These are phyloP conservation scores for Naegleria lovaniensis DNA, from an alignment of 208 protist genomes.

Conservation along the genomic window DNA sequence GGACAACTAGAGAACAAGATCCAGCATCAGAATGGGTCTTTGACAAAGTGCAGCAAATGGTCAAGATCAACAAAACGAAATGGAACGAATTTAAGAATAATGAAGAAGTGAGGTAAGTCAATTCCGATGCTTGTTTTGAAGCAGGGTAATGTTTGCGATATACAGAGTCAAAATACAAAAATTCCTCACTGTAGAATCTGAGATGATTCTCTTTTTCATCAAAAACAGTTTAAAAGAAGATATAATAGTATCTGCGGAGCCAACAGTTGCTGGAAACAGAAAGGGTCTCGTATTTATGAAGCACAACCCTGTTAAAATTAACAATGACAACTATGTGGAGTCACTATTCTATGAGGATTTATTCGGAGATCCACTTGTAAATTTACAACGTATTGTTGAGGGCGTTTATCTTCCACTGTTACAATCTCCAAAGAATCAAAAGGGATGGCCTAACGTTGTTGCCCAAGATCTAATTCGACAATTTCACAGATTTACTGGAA, in stretches of 20 bases:
- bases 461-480: conserved; percentile 33
- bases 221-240: not conserved
- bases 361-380: not conserved
- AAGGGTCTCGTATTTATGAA: conserved; percentile 4
- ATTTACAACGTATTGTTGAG: conserved; percentile 4
- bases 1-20: not conserved
- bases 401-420: conserved; percentile 29
- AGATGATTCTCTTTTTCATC: conserved; percentile 2
- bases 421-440: conserved; percentile 22
- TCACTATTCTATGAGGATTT: conserved; percentile 11
- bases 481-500: conserved; percentile 31
- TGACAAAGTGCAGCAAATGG: not conserved
- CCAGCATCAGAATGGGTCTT: not conserved
- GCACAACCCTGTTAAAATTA: not conserved
- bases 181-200: not conserved
- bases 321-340: not conserved
- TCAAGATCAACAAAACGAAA: not conserved
- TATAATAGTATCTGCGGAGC: not conserved
- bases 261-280: not conserved
- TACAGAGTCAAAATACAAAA: conserved; percentile 1
- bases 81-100: not conserved
- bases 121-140: not conserved
- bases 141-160: too few species aligned
- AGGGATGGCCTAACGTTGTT: conserved; percentile 31
- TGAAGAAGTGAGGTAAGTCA: not conserved